Conservation (phyloP, 805 yeast species). For the Pichia exigua region DNA sequence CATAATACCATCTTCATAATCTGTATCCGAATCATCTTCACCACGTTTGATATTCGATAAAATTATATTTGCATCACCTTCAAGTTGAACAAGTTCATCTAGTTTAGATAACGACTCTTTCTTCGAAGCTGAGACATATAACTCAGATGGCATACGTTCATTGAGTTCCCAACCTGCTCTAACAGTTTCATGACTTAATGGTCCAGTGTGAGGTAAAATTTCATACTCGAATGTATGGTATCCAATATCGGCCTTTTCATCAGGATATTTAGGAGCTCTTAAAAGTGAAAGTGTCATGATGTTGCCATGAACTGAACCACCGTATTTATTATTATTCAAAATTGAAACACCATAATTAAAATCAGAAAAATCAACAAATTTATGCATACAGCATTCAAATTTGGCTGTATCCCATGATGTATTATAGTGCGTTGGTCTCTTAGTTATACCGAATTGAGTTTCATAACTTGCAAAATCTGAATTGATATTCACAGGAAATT, state of each 20-base stretch:
- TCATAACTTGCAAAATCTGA: slow-evolving; percentile 79
- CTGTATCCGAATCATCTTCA: slow-evolving; percentile 65
- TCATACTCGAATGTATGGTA: slow-evolving; percentile 77
- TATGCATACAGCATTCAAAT: slow-evolving; percentile 92
- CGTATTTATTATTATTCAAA: slow-evolving; percentile 80
- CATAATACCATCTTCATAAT: slow-evolving; percentile 31
- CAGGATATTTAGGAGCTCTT: slow-evolving; percentile 92
- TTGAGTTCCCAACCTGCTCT: slow-evolving; percentile 76
- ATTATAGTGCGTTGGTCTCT: slow-evolving; percentile 89
- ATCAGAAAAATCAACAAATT: slow-evolving; percentile 88
- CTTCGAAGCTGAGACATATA: slow-evolving; percentile 8
- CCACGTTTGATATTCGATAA: slow-evolving; percentile 78
- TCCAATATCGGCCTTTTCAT: slow-evolving; percentile 92
- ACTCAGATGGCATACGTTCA: slow-evolving; percentile 30
- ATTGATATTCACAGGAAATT: slow-evolving; percentile 82
- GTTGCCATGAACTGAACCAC: slow-evolving; percentile 91
- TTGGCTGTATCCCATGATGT: slow-evolving; percentile 96
- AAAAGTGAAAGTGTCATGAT: slow-evolving; percentile 77
- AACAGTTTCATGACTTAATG: slow-evolving; percentile 56
- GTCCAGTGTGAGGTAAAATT: slow-evolving; percentile 72
- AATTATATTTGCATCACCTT: slow-evolving; percentile 53
- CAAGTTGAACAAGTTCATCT: slow-evolving; percentile 21
- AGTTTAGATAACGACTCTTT: background rate
- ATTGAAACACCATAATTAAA: slow-evolving; percentile 79
- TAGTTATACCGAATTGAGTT: slow-evolving; percentile 88